Evolutionary conservation across 2,329 filamentous ascomycete species (phyloP).

Genomic region (Cladophialophora yegresii): DNA sequence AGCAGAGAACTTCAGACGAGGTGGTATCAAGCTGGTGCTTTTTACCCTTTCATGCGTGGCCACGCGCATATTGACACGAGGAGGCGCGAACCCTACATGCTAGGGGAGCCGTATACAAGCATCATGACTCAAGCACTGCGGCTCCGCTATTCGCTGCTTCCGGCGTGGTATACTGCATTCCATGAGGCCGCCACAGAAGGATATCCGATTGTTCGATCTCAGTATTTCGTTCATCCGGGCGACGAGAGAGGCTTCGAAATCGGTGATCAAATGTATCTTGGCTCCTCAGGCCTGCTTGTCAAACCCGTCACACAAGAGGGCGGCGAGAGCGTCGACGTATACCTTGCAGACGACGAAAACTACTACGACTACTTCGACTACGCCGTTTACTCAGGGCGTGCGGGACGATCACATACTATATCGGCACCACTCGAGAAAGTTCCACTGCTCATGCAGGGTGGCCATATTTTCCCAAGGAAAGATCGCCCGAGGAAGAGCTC

Average conservation of each 20-base stretch:
- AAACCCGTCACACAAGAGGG: constrained; percentile 85
- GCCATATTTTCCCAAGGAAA: constrained; percentile 86
- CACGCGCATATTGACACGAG: constrained; percentile 97
- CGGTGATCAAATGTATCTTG: constrained; percentile 92
- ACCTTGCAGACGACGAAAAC: constrained; percentile 81
- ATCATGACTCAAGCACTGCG: constrained; percentile 88
- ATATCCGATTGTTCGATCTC: constrained; percentile 83
- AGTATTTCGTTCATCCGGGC: constrained; percentile 86
- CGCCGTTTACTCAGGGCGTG: constrained; percentile 69
- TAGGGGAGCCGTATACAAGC: constrained; percentile 77
- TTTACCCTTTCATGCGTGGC: constrained; percentile 97
- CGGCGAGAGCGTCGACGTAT: constrained; percentile 72
- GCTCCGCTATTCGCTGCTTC: constrained; percentile 83
- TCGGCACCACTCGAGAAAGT: constrained; percentile 80
- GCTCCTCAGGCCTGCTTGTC: constrained; percentile 81
- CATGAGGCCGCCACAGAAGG: constrained; percentile 81
- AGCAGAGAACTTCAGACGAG: constrained; percentile 86
- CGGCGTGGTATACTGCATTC: constrained; percentile 96
- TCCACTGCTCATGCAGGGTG: constrained; percentile 87
- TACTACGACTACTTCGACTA: constrained; percentile 98
- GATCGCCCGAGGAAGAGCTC: constrained; percentile 84
- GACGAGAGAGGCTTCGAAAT: constrained; percentile 85
- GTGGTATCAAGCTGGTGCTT: constrained; percentile 96
- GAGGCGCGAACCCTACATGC: constrained; percentile 87
- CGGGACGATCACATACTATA: constrained; percentile 65